A percentile compares a stretch with the other conserved stretches of the same genome.
Conservation (phyloP, 23 red algal genomes). For the Gracilaria vermiculophylla region DNA sequence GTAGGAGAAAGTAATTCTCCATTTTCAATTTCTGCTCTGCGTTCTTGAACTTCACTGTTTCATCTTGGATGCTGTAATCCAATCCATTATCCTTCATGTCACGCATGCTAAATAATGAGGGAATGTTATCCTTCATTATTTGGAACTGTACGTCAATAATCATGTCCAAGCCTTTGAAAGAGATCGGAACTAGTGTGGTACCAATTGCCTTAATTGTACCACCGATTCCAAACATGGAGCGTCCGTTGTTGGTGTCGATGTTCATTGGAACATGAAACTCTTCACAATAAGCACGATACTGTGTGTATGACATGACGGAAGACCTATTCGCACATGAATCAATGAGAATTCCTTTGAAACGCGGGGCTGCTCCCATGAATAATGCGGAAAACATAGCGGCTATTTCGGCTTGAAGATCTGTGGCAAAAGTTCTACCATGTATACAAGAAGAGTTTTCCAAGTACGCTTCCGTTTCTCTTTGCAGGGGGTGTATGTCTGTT, state of each 20-base stretch:
- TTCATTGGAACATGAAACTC: neutral
- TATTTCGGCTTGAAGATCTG: neutral
- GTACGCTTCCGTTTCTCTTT: neutral
- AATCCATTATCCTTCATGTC: neutral
- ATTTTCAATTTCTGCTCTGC: neutral
- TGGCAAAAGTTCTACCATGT: neutral
- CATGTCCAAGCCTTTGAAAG: constrained; percentile 16
- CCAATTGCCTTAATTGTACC: constrained; percentile 2
- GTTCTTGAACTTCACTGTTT: neutral
- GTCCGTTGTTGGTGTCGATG: neutral
- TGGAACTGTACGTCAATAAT: constrained; percentile 36
- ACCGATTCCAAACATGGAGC: neutral
- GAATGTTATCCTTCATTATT: neutral
- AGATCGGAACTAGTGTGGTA: constrained; percentile 2
- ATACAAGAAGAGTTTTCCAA: constrained; percentile 20
- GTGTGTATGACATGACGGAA: neutral
- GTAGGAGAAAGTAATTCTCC: constrained; percentile 33
- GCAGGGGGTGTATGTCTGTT: neutral
- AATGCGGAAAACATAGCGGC: constrained; percentile 3
- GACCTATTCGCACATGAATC: neutral
- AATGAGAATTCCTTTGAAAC: neutral
- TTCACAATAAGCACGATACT: constrained; percentile 14
- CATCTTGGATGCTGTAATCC: constrained; percentile 10
- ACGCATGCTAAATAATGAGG: neutral
- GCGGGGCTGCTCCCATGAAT: neutral